Base-by-base conservation (phyloP, 257 asterid genomes). In the Ocimum tenuiflorum region DNA sequence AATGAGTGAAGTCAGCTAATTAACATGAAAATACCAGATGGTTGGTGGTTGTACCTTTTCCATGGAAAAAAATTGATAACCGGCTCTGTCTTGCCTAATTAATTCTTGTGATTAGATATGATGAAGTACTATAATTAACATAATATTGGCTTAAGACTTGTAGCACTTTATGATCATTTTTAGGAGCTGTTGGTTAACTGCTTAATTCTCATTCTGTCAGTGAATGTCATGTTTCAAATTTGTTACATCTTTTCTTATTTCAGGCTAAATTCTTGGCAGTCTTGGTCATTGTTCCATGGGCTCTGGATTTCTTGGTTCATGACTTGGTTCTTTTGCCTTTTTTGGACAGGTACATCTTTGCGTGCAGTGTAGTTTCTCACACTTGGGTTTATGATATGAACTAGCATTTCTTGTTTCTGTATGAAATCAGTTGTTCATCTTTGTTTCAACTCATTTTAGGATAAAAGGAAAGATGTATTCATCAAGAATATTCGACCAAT, bases 201-300 rank as follows among this genome's bases (percentile, higher is more conserved):
- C 61, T n/a, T 49, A 72, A 23, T 20, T 39, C 59, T 39, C 60
- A 33, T 67, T 20, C 46, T 67, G 67, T 39, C 2, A 55, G 24
- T 38, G 51, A 61, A 36, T 35, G 47, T 46, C 61, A 41, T 55
- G 42, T 67, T 62, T 57, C 58, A 72, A 60, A 49, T 60, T 59
- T 45, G 8, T 65, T 29, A 19, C 62, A 38, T 65, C 50, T 61
- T 74, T 76, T 75, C 67, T 65, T 67, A 53, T 75, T 80, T 69
- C 96, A 91, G 98, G 97, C 96, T 65, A 92, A 87, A 79, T 81
- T 92, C 78, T 84, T 92, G 89, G 96, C 97, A 27, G 78, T 85
- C 68, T 69, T 92, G 78, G 68, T 92, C 66, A 74, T 92, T 59
- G 73, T 87, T 76, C 99, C 98, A 7, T 87, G 89, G 89, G 83